phyloP scores from a whole-genome alignment of 2,329 filamentous ascomycete genomes.

The Botrytis pseudocinerea region DNA sequence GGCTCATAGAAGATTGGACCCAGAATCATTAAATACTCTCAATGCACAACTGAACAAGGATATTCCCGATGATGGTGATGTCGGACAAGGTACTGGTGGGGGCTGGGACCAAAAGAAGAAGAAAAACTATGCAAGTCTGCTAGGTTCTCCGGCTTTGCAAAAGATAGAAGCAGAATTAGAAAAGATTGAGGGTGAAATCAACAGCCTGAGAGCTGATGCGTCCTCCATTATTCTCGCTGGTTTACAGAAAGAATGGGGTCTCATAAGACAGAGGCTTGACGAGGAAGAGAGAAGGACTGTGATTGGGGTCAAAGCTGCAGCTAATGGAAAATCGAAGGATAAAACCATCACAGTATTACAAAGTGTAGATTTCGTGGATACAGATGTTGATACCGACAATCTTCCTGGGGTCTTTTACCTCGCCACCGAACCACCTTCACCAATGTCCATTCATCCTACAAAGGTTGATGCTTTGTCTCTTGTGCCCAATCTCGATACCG shows the following conservation, averaged over 20 bases:
- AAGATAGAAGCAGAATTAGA: neutral
- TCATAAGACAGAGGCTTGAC: neutral
- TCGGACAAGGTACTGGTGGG: neutral
- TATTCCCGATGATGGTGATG: slow-evolving; percentile 3
- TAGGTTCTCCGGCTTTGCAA: slow-evolving; percentile 13
- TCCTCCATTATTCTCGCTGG: neutral
- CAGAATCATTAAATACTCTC: neutral
- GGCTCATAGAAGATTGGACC: neutral
- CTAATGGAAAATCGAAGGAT: neutral
- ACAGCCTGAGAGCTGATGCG: neutral
- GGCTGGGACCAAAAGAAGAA: neutral
- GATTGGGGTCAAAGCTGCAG: neutral
- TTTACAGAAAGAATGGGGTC: neutral
- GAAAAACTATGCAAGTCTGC: neutral
- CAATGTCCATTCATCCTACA: neutral
- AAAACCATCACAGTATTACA: slow-evolving; percentile 14
- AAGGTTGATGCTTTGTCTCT: slow-evolving; percentile 1
- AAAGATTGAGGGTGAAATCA: neutral
- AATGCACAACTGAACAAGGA: slow-evolving; percentile 11
- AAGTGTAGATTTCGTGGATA: slow-evolving; percentile 1
- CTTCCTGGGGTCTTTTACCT: slow-evolving; percentile 14
- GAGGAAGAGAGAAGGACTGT: neutral
- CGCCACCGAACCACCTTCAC: slow-evolving; percentile 11
- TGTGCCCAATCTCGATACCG: slow-evolving; percentile 6
- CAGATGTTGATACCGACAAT: slow-evolving; percentile 19